phyloP scores from a whole-genome alignment of 352 stramenopile species.

The Pythium pectinolyticum region DNA sequence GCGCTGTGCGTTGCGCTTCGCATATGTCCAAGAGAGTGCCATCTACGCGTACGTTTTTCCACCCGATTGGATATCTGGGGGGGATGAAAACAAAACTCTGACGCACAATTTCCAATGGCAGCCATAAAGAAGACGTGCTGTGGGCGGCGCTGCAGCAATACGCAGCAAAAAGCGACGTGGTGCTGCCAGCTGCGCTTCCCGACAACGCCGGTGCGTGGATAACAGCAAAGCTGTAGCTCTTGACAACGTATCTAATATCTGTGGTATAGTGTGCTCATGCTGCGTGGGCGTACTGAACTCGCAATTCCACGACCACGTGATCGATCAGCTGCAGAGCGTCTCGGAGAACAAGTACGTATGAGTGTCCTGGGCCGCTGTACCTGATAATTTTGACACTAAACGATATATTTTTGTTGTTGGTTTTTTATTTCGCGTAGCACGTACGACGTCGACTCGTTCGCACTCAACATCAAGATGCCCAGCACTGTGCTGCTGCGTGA shows the following conservation, averaged over 20 bases:
- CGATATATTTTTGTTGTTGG: not conserved
- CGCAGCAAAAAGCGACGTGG: slow-evolving; percentile 10
- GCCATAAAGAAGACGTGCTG: slow-evolving; percentile 21
- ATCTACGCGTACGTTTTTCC: slow-evolving; percentile 54
- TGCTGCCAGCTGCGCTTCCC: slow-evolving; percentile 7
- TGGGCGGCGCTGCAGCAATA: slow-evolving; percentile 15
- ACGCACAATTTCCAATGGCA: not conserved
- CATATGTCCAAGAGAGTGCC: slow-evolving; percentile 38
- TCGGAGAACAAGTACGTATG: slow-evolving; percentile 32
- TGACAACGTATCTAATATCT: not conserved
- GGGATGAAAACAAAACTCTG: not conserved
- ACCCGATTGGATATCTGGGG: not conserved
- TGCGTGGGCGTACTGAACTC: slow-evolving; percentile 65
- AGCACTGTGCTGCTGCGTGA: slow-evolving; percentile 77
- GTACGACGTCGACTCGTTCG: slow-evolving; percentile 71
- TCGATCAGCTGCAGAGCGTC: slow-evolving; percentile 45
- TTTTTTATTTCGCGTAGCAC: slow-evolving; percentile 20
- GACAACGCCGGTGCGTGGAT: slow-evolving; percentile 12
- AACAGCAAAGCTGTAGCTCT: too few relatives aligned
- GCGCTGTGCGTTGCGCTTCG: slow-evolving; percentile 72
- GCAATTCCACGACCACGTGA: slow-evolving; percentile 42
- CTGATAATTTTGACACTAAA: not conserved
- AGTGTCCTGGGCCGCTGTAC: not conserved
- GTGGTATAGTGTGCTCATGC: slow-evolving; percentile 53
- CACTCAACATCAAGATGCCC: slow-evolving; percentile 80